Evolutionary conservation across 169 alveolate genomes (phyloP).

Genomic region (Amoebophrya sp.): DNA sequence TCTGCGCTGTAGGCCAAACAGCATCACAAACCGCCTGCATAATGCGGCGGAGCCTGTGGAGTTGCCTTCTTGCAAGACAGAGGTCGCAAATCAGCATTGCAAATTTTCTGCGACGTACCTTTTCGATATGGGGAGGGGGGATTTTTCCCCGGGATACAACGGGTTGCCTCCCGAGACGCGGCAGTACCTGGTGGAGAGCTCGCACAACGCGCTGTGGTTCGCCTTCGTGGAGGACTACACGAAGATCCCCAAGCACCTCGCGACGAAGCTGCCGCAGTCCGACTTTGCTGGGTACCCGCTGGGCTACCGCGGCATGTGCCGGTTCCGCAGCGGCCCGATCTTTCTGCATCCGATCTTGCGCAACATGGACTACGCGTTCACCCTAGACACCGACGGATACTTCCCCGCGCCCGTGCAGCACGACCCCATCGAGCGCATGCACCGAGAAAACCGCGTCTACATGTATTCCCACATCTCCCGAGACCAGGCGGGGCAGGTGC

Average conservation of each 20-base stretch:
- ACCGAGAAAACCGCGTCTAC: constrained; percentile 17
- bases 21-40: too few relatives aligned
- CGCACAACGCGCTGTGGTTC: constrained; percentile 42
- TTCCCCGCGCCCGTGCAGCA: constrained; percentile 33
- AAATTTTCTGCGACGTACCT: too few relatives aligned
- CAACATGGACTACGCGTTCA: constrained; percentile 35
- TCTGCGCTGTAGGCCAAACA: too few relatives aligned
- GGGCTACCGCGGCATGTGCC: constrained; percentile 52
- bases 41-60: too few relatives aligned
- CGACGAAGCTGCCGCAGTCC: background rate
- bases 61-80: too few relatives aligned
- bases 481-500: constrained; percentile 49
- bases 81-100: background rate
- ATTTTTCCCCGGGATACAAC: too few relatives aligned
- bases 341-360: background rate
- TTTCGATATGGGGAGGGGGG: too few relatives aligned
- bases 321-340: constrained; percentile 34
- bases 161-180: background rate
- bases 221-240: constrained; percentile 45
- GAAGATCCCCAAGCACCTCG: constrained; percentile 11
- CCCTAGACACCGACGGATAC: constrained; percentile 50
- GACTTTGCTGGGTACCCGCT: constrained; percentile 40
- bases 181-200: constrained; percentile 37
- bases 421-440: constrained; percentile 29
- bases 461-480: constrained; percentile 45